phyloP scores from a whole-genome alignment of 139 green algal species.

The Pleodorina starrii region DNA sequence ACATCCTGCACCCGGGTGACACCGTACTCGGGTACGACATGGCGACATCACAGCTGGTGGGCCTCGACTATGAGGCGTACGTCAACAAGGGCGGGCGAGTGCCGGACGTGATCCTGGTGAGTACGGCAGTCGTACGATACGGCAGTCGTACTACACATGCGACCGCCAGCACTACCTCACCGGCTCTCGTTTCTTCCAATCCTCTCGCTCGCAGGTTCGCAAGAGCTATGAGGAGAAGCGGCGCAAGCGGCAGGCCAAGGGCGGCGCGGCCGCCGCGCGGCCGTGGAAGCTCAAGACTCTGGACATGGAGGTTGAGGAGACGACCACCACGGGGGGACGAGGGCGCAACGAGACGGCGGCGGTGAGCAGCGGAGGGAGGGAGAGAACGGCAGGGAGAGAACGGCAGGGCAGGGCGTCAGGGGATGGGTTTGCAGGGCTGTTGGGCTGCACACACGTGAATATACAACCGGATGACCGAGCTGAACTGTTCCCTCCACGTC shows the following conservation, averaged over 20 bases:
- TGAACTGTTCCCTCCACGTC: too few species aligned
- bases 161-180: too few species aligned
- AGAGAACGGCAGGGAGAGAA: slow-evolving; percentile 30
- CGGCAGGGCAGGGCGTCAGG: background rate
- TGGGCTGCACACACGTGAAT: too few species aligned
- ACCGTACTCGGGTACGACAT: slow-evolving; percentile 93
- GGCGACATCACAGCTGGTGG: slow-evolving; percentile 80
- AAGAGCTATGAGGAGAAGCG: slow-evolving; percentile 96
- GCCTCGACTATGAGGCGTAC: slow-evolving; percentile 84
- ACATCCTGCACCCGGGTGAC: slow-evolving; percentile 90
- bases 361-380: too few species aligned
- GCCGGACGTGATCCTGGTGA: slow-evolving; percentile 92
- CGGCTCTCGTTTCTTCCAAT: too few species aligned
- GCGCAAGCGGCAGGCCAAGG: slow-evolving; percentile 59
- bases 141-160: too few species aligned
- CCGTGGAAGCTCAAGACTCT: slow-evolving; percentile 88
- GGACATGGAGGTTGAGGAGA: slow-evolving; percentile 79
- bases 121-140: too few species aligned
- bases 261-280: slow-evolving; percentile 61
- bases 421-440: too few species aligned
- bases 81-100: slow-evolving; percentile 74
- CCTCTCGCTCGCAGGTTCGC: slow-evolving; percentile 69
- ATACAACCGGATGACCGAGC: too few species aligned
- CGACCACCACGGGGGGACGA: background rate
- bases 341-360: slow-evolving; percentile 19